These are phyloP conservation scores for Nemania sp. DNA, from an alignment of 2,329 filamentous ascomycete genomes.

Conservation along the genomic window DNA sequence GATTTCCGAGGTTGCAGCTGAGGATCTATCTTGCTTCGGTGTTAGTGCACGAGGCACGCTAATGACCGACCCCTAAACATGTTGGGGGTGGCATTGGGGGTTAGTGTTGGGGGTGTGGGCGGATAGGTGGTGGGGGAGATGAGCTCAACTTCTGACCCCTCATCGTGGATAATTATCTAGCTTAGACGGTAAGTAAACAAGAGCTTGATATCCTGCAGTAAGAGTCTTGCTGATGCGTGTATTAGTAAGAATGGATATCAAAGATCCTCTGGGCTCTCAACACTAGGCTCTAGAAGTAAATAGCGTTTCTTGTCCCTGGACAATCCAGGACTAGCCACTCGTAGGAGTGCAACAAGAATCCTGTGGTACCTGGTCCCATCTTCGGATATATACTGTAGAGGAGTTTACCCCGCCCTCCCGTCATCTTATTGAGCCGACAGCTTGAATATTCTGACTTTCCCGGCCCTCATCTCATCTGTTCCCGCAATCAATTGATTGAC, in stretches of 20 bases:
- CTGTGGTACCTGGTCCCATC: neutral
- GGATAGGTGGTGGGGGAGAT: no score
- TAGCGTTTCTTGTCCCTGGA: neutral
- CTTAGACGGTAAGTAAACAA: no score
- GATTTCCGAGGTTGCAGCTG: neutral
- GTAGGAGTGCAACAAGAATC: neutral
- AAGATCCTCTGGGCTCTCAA: conserved; percentile 2
- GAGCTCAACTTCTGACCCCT: neutral
- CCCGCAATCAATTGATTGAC: neutral
- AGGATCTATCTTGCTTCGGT: neutral
- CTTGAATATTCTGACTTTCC: neutral
- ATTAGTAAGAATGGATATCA: conserved; percentile 16
- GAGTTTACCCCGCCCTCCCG: conserved; percentile 20
- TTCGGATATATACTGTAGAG: no score
- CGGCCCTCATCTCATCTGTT: neutral
- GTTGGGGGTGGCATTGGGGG: no score
- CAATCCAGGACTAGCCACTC: neutral
- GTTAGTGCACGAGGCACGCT: no score
- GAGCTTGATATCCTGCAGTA: neutral
- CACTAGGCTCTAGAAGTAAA: conserved; percentile 17
- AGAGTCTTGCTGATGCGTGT: neutral
- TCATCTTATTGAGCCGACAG: neutral
- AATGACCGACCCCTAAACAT: neutral
- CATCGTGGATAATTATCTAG: neutral
- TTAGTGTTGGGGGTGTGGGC: no score